These are phyloP conservation scores for Podospora conica DNA, from an alignment of 495 filamentous ascomycete genomes.

Conservation along the genomic window DNA sequence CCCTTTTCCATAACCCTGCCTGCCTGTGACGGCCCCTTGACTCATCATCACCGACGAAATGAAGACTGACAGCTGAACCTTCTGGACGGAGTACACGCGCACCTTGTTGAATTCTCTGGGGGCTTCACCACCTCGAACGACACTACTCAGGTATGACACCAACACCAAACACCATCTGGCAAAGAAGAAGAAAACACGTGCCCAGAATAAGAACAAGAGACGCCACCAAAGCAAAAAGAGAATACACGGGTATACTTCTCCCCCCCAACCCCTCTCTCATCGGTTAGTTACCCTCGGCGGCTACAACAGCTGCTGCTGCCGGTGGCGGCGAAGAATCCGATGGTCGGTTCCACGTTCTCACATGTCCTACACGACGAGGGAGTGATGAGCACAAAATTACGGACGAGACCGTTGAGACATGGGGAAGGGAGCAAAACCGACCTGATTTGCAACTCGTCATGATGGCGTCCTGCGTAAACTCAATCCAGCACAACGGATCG, in stretches of 20 bases:
- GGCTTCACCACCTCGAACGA: neutral
- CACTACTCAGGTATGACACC: neutral
- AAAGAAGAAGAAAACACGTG: neutral
- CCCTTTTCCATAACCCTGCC: neutral
- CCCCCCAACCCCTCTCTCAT: neutral
- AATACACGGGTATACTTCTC: neutral
- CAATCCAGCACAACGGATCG: slow-evolving; percentile 82
- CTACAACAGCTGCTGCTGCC: neutral
- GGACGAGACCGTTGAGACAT: neutral
- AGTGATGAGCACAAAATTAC: slow-evolving; percentile 11
- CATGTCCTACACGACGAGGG: slow-evolving; percentile 56
- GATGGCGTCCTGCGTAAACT: slow-evolving; percentile 85
- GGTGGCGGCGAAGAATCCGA: slow-evolving; percentile 26
- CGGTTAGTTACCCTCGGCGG: neutral
- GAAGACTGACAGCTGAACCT: neutral
- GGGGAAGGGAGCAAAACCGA: slow-evolving; percentile 33
- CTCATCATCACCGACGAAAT: neutral
- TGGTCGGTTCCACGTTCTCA: slow-evolving; percentile 82
- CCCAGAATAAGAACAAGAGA: neutral
- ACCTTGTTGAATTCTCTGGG: neutral
- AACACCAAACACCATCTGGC: neutral
- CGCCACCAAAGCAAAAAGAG: neutral
- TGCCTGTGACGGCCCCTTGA: neutral
- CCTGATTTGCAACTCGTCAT: slow-evolving; percentile 86
- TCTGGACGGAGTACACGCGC: neutral